phyloP scores from a whole-genome alignment of 768 basidiomycete species.

The Trametes meyenii region DNA sequence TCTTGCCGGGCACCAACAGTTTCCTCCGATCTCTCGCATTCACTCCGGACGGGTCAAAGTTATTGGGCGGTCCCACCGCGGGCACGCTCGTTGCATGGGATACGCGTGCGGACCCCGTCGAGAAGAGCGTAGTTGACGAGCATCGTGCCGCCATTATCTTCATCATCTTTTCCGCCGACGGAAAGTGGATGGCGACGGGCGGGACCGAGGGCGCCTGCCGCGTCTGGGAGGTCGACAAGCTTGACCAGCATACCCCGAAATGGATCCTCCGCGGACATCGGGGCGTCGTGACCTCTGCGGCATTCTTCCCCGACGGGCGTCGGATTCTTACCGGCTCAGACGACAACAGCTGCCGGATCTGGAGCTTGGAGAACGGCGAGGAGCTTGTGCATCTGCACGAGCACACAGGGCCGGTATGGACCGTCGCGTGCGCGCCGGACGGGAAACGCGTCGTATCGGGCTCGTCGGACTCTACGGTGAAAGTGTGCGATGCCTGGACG shows the following conservation, averaged over 20 bases:
- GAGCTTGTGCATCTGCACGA: slow-evolving; percentile 8
- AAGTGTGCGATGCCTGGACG: slow-evolving; percentile 32
- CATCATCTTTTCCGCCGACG: slow-evolving; percentile 34
- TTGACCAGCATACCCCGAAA: not conserved
- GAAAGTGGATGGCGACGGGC: slow-evolving; percentile 16
- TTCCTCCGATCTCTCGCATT: slow-evolving; percentile 21
- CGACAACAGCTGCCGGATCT: slow-evolving; percentile 28
- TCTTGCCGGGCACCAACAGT: not conserved
- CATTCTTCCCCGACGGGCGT: slow-evolving; percentile 20
- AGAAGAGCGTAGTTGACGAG: not conserved
- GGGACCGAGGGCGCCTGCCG: slow-evolving; percentile 9
- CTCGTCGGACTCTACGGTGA: slow-evolving; percentile 31
- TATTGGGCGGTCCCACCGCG: slow-evolving; percentile 23
- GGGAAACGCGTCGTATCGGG: slow-evolving; percentile 31
- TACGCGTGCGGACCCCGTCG: no score
- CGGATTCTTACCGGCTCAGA: slow-evolving; percentile 6
- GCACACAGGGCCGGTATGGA: slow-evolving; percentile 31
- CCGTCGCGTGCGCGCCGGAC: slow-evolving; percentile 35
- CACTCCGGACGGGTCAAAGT: slow-evolving; percentile 22
- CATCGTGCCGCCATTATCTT: slow-evolving; percentile 32
- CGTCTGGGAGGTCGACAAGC: slow-evolving; percentile 8
- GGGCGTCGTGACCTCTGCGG: slow-evolving; percentile 8
- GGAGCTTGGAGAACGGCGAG: slow-evolving; percentile 46
- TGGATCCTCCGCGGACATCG: slow-evolving; percentile 3
- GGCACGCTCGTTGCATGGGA: slow-evolving; percentile 18